phyloP scores from a whole-genome alignment of 2,329 filamentous ascomycete species.

The Talaromyces sp. region DNA sequence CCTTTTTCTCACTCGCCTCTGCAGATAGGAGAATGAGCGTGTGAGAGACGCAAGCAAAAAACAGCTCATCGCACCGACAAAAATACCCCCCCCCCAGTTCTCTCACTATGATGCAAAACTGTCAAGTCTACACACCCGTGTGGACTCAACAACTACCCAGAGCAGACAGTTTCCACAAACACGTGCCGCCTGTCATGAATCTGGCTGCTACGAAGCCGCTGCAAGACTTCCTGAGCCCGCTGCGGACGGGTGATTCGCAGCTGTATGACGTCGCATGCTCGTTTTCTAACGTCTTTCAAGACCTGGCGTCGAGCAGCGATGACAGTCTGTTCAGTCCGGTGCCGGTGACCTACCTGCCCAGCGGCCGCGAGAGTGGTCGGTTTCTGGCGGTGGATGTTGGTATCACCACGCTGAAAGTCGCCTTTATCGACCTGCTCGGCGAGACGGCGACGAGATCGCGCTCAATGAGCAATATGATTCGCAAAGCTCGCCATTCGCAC shows the following conservation, averaged over 20 bases:
- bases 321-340: slow-evolving; percentile 9
- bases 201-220: slow-evolving; percentile 5
- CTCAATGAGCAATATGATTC: slow-evolving; percentile 10
- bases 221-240: slow-evolving; percentile 9
- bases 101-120: background rate
- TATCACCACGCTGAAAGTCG: slow-evolving; percentile 10
- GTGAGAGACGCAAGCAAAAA: background rate
- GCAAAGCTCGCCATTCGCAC: slow-evolving; percentile 6
- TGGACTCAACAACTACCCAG: background rate
- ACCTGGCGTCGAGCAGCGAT: slow-evolving; percentile 3
- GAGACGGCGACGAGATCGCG: background rate
- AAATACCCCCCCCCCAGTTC: background rate
- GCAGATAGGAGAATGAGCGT: background rate
- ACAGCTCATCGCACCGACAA: background rate
- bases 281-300: slow-evolving; percentile 8
- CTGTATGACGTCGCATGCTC: slow-evolving; percentile 10
- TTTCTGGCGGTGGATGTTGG: slow-evolving; percentile 11
- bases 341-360: slow-evolving; percentile 8
- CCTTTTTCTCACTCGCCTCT: background rate
- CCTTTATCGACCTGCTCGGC: slow-evolving; percentile 11
- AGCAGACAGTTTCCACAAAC: background rate
- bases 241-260: slow-evolving; percentile 5
- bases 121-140: background rate
- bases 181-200: slow-evolving; percentile 1
- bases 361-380: slow-evolving; percentile 7